Evolutionary conservation across 2,329 filamentous ascomycete genomes (phyloP).

Genomic region (Epichloe uncinata): DNA sequence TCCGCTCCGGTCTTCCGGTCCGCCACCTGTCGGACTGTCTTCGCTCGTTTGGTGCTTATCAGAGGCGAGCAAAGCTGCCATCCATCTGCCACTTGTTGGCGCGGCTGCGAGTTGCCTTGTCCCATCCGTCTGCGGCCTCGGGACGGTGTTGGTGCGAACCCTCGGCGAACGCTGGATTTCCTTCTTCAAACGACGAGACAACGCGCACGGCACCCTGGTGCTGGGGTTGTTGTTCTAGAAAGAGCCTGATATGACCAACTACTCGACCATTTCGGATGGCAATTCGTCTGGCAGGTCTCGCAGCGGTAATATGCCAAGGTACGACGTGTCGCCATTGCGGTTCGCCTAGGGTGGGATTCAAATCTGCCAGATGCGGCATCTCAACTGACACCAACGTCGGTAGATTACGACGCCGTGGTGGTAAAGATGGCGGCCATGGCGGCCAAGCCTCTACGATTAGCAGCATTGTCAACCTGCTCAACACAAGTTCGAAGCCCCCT

Average conservation of each 20-base stretch:
- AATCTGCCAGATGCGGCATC: neutral
- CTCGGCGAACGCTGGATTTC: no score
- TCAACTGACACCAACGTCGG: slow-evolving; percentile 3
- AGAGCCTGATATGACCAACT: slow-evolving; percentile 36
- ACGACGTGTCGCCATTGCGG: slow-evolving; percentile 5
- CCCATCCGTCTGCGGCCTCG: neutral
- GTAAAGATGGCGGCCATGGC: slow-evolving; percentile 52
- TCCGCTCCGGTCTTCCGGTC: neutral
- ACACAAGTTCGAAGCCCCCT: slow-evolving; percentile 58
- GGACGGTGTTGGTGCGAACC: neutral
- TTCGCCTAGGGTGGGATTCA: neutral
- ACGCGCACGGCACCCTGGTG: slow-evolving; percentile 3
- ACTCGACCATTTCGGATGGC: slow-evolving; percentile 39
- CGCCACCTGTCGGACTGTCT: neutral
- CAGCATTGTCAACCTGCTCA: slow-evolving; percentile 89
- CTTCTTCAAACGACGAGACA: neutral
- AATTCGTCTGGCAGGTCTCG: slow-evolving; percentile 23
- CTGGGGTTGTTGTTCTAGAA: neutral
- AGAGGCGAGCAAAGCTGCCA: neutral
- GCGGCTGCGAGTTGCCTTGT: neutral
- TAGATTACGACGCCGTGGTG: slow-evolving; percentile 46
- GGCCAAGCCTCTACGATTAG: slow-evolving; percentile 81
- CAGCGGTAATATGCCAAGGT: slow-evolving; percentile 37
- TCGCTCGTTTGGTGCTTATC: neutral
- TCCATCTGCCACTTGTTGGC: neutral